Base-by-base conservation (phyloP, 2,329 filamentous ascomycete genomes). In the Phialemoniopsis sp. region DNA sequence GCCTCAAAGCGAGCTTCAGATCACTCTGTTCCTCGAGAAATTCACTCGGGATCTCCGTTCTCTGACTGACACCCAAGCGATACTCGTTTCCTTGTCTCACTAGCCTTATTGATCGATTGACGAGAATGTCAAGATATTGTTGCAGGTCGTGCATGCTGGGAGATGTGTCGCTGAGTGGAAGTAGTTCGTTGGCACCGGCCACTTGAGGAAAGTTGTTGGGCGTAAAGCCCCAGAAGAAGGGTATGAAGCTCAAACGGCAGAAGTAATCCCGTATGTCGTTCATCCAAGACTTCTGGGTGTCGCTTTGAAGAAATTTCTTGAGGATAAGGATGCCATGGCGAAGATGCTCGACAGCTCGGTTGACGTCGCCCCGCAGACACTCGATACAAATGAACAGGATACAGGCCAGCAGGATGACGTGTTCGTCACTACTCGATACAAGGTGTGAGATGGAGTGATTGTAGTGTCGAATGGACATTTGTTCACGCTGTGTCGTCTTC, bases 381-480 rank as follows among this genome's bases (percentile, higher is more conserved):
- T 70, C 67, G 38, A 70, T 62, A 43, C 65, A 70, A 29, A 65
- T 55, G 41, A 71, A 70, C 13, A 70, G 48, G 3, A 68, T 43
- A 40, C 66, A 70, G 0, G 64, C 57, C 0, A 67, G 41, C 3
- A 70, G 46, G 4, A 68, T 58, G 0, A 59, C 48, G 26, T 64
- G 58, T 13, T 62, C 50, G 17, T 59, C 55, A 32, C 48, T 39
- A 3, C 53, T 50, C 2, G 51, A 42, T 9, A 58, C 50, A 1
- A 67, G 46, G 13, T 56, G 46, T 26, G 52, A 48, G 17, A 70
- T 63, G 1, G 67, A 66, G 1, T 54, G 47, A 41, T 68, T 69
- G 42, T 70, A 70, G 39, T 68, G 64, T 8, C 40, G 40, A 1
- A 70, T 47, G 8, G 60, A 60, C 26, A 66, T 59, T 5, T 49